Base-by-base conservation (phyloP, 2,329 filamentous ascomycete genomes). In the Grosmannia penicillata region DNA sequence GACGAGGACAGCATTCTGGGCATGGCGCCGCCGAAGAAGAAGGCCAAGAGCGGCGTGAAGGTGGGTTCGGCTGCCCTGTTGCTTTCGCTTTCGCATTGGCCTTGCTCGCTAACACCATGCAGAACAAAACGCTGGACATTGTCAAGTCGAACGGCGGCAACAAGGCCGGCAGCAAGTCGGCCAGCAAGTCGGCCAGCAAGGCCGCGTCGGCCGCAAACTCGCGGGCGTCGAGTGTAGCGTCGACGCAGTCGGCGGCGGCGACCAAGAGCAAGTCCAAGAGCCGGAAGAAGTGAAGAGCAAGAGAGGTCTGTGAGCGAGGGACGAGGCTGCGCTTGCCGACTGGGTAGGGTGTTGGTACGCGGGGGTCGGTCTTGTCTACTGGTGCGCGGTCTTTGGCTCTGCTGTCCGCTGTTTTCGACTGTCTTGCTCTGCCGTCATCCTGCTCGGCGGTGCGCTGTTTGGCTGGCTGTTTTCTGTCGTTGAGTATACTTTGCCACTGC, bases 81-180 rank as follows among this genome's bases (percentile, higher is more conserved):
- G n/a, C 14, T 10, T 8, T 10, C 22, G 4, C 21, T 17, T 19
- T 23, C 31, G 22, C 31, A 9, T n/a, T 33, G 11, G n/a, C n/a
- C 10, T 11, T 25, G 17, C 29, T 18, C 33, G 13, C 38, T 40
- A 26, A 40, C 27, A 1, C 5, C 11, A 1, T 23, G 47, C 55
- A 96, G 87, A 94, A 95, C 60, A 96, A 96, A 63, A 78, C 84
- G 37, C 72, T 95, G 34, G 91, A 95, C 49, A 83, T 78, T 33
- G 75, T 94, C 53, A 35, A 35, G 25, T 13, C 30, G 4, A 39
- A 34, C 25, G 37, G 36, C 22, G 32, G 34, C 34, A 30, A 13
- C 6, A 11, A 4, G 17, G 7, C 24, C 24, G n/a, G n/a, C n/a
- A n/a, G n/a, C n/a, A n/a, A n/a, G n/a, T n/a, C n/a, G n/a, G n/a